Evolutionary conservation across 1,284 basidiomycete genomes (phyloP), one percentile per base, ranked within the genome.

Genomic region (Naganishia albida): DNA sequence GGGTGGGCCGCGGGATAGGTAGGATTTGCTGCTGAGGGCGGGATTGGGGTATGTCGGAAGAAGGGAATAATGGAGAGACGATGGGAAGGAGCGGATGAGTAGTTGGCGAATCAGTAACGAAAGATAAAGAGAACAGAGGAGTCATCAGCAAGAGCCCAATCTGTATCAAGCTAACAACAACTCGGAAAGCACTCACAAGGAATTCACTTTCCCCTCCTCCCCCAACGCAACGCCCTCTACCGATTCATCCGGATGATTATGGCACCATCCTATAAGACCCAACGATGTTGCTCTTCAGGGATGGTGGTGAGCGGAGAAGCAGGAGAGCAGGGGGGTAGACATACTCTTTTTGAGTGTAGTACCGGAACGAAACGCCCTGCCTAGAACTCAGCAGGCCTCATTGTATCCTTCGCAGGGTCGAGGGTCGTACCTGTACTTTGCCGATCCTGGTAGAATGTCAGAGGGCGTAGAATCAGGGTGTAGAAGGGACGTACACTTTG

Each of bases 211-310:
- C 2, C 73, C 72, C 10, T 64, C 25, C 8, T 70, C 51, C 3
- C 77, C 77, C 3, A 72, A 71, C 8, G 75, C 77, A 3, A 73
- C 71, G n/a, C 77, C 77, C 59, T 77, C 73, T 44, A 79, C 77
- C 42, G 70, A 72, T 34, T 68, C 68, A 65, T 78, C 77, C 1
- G 74, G 72, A 62, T 74, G 71, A 66, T 79, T 79, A 50, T 72
- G 71, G 42, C 72, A 73, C 73, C 76, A 77, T 30, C 77, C 77
- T 42, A 68, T 68, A 18, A 79, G 59, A 2, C 73, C 74, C 2
- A 77, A 71, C 18, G 68, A 70, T 6, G 65, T 54, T 1, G 74
- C 77, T 67, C 76, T 77, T 62, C 4, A 6, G 26, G 26, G 20
- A 7, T 20, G 40, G 20, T 42, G 39, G 13, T 26, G 7, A 34